Base-by-base conservation (phyloP, 192 early-diverging fungal species). In the Coemansia sp. region DNA sequence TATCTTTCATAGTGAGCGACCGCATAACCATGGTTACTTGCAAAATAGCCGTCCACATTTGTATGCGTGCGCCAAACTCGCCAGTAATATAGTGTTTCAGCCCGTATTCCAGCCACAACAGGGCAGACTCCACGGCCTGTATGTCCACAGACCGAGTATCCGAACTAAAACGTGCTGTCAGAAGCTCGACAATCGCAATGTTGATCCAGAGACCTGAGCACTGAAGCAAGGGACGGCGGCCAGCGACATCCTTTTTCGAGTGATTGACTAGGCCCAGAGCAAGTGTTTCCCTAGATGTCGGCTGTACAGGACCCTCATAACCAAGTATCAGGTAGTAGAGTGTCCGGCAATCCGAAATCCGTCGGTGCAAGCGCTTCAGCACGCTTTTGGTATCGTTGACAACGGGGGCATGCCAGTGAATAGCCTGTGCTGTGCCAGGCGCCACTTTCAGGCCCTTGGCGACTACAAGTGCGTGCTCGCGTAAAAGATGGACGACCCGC, bases 321-420 rank as follows among this genome's bases (percentile, higher is more conserved):
- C 77, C 73, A 4, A 79, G 30, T 13, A 74, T 46, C 30, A n/a
- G 21, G 52, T 79, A 79, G 69, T 71, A 79, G 5, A 78, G 50
- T 11, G 32, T 5, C 23, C 76, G 67, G 16, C 72, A 37, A 11
- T 70, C 68, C 1, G 26, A 19, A 7, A 74, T 62, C 55, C 61
- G 64, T 19, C 21, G 23, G n/a, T 55, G 52, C 13, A 55, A 28
- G 52, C 52, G 52, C 26, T 30, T 28, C 52, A 28, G 26, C 28
- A 55, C 52, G 39, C 19, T 67, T 10, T 17, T 14, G 4, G 30
- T 58, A 13, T 58, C 55, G 19, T 30, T 32, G n/a, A 55, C 52
- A 5, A 26, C 13, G 3, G 52, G 14, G 52, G 11, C 52, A 4
- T 26, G 26, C 52, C 52, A 55, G 26, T 13, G 26, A 10, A 55